phyloP scores from a whole-genome alignment of 768 basidiomycete species.

The Tylopilus plumbeoviolaceoides region DNA sequence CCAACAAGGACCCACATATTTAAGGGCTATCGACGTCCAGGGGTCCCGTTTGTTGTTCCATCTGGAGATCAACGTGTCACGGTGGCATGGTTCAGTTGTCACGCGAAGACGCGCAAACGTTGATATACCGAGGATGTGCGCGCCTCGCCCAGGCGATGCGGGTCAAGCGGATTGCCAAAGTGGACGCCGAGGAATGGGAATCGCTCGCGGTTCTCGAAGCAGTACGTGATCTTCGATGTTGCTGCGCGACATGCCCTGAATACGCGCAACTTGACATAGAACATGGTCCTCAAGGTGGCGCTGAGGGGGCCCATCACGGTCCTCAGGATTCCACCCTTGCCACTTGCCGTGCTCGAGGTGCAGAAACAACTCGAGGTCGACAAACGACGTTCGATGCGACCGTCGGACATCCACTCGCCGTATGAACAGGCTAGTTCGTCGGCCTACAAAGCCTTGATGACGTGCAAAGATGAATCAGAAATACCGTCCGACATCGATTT shows the following conservation, averaged over 20 bases:
- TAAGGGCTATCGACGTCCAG: too few relatives aligned
- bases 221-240: neutral
- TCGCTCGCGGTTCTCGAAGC: constrained; percentile 1
- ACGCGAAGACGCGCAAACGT: neutral
- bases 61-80: too few relatives aligned
- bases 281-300: neutral
- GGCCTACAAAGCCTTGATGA: neutral
- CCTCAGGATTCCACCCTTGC: constrained; percentile 5
- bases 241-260: too few relatives aligned
- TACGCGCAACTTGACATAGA: neutral
- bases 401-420: constrained; percentile 2
- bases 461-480: neutral
- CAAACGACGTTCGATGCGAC: neutral
- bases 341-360: constrained; percentile 4
- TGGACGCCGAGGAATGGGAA: constrained; percentile 3
- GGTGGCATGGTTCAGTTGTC: neutral
- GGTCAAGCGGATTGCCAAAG: neutral
- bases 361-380: neutral
- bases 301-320: neutral
- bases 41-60: too few relatives aligned
- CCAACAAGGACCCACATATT: too few relatives aligned
- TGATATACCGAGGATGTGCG: constrained; percentile 2
- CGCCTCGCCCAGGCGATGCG: constrained; percentile 1
- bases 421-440: constrained; percentile 1
- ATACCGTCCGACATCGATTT: neutral